Evolutionary conservation across 1,284 basidiomycete genomes (phyloP), one percentile per base, ranked within the genome.

Genomic region (Cerrena zonata): DNA sequence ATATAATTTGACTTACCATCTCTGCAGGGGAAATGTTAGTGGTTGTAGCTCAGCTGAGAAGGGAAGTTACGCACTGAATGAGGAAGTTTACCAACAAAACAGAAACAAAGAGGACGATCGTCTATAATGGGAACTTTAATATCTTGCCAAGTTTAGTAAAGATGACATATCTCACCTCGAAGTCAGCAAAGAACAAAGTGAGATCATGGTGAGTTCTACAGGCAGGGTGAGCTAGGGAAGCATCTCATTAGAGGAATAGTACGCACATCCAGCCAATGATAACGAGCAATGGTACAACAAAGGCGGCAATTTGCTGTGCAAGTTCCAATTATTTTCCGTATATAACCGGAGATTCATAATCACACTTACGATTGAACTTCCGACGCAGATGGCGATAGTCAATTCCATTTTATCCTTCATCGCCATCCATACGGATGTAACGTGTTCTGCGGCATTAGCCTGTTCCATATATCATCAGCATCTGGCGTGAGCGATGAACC

Each of bases 391-490:
- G 2, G 86, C 86, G 55, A 96, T 90, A 0, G 89, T 86, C 27
- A 92, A 72, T 63, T 91, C 89, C 83, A 91, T 92, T 63, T 89
- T 87, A 56, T 80, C 76, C 69, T 91, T 92, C 76, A 87, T 76
- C 0, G 91, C 91, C 91, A 94, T 94, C 86, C 89, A 92, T 2
- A 94, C 80, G 5, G 87, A 83, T 0, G 90, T 93, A 34, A 84
- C 80, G 59, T 87, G 84, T 61, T 88, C 91, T 15, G 89, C 89
- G 11, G 88, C 84, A 62, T 89, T 89, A 2, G 82, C 79, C 80
- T 84, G 54, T 34, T 7, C 7, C 27, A 41, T 10, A 46, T 24
- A 24, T 30, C 25, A 15, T 51, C 27, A 30, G 36, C 27, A 21
- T 47, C 24, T n/a, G 11, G 34, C 12, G 13, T 12, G 26, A 40